Conservation (phyloP, 2,329 filamentous ascomycete genomes). For the Periconia sp. region DNA sequence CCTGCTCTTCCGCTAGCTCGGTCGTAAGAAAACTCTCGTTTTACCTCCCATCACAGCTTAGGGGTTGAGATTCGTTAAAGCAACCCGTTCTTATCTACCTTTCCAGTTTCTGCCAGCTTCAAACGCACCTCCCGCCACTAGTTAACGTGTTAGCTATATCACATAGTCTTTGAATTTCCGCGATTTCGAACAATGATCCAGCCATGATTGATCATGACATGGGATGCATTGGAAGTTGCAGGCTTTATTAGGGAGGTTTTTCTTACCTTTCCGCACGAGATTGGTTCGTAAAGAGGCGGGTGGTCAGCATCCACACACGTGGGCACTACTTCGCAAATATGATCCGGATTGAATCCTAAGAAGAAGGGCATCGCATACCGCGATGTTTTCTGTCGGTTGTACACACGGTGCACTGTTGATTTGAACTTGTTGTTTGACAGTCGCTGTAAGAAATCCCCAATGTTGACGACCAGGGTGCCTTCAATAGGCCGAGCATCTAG, state of each 20-base stretch:
- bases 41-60: no score
- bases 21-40: no score
- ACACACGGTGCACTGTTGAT: conserved; percentile 51
- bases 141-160: no score
- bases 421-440: conserved; percentile 54
- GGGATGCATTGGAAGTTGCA: no score
- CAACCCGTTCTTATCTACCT: no score
- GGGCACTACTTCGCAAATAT: conserved; percentile 50
- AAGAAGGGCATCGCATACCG: conserved; percentile 61
- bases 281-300: conserved; percentile 52
- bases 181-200: no score
- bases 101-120: no score
- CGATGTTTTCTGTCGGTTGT: conserved; percentile 26
- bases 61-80: no score
- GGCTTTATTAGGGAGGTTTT: not conserved
- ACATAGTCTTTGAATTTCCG: no score
- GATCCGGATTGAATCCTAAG: conserved; percentile 58
- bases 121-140: no score
- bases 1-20: no score
- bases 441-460: conserved; percentile 58
- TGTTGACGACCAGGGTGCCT: conserved; percentile 38
- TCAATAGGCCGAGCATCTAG: conserved; percentile 32
- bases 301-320: conserved; percentile 48
- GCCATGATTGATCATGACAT: no score
- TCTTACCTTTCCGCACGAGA: conserved; percentile 16